A percentile compares a stretch with the other conserved stretches of the same genome.
Evolutionary conservation across 257 asterid genomes (phyloP).

Genomic region (Striga asiatica): DNA sequence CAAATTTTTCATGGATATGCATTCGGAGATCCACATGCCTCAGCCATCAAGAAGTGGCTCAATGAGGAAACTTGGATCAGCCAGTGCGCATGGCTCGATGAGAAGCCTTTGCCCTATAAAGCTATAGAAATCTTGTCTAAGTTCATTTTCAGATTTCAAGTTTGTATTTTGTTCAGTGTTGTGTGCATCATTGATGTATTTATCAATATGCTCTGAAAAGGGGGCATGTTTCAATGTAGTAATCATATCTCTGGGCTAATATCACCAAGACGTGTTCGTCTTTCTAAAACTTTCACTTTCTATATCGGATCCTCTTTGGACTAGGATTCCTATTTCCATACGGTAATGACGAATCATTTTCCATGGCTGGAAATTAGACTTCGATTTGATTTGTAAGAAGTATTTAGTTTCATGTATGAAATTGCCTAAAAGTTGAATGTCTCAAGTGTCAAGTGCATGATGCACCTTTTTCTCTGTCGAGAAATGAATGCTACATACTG

Average conservation of each 20-base stretch:
- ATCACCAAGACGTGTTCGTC: neutral
- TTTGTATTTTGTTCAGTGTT: neutral
- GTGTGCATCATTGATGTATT: neutral
- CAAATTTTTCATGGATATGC: slow-evolving; percentile 49
- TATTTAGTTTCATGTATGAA: no score
- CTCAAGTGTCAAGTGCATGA: neutral
- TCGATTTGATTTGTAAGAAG: no score
- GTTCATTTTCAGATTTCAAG: neutral
- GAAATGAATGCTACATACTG: slow-evolving; percentile 12
- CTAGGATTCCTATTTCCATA: no score
- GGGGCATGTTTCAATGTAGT: slow-evolving; percentile 51
- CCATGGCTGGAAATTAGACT: no score
- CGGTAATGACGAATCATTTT: no score
- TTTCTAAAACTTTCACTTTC: slow-evolving; percentile 9
- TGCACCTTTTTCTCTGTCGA: neutral
- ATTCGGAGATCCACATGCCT: slow-evolving; percentile 11
- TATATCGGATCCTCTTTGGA: no score
- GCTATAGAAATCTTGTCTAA: slow-evolving; percentile 21
- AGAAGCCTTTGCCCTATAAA: slow-evolving; percentile 61
- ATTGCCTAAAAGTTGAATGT: no score
- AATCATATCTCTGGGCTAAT: slow-evolving; percentile 33
- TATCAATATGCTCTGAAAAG: slow-evolving; percentile 39
- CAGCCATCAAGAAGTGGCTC: slow-evolving; percentile 30
- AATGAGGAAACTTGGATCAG: slow-evolving; percentile 31
- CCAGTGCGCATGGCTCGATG: slow-evolving; percentile 32